These are phyloP conservation scores for Candida buenavistaensis DNA, from an alignment of 1,139 yeast species.

Conservation along the genomic window DNA sequence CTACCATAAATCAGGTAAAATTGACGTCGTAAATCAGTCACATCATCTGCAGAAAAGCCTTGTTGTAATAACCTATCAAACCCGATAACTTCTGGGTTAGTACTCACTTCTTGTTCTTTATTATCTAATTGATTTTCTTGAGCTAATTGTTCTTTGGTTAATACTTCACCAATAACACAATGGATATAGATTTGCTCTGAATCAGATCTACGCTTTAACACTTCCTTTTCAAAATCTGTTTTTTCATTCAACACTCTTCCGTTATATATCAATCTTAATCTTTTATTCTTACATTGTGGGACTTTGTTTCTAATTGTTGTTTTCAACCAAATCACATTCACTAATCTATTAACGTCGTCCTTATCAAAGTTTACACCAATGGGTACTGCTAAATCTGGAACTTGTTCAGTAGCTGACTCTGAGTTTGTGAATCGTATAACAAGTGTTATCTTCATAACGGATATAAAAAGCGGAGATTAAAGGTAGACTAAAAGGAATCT, in stretches of 20 bases:
- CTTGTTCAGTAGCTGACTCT: conserved; percentile 20
- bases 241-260: conserved; percentile 69
- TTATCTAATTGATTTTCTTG: conserved; percentile 65
- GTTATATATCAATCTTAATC: conserved; percentile 70
- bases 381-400: conserved; percentile 33
- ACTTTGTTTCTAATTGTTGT: conserved; percentile 28
- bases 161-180: conserved; percentile 75
- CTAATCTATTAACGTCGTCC: conserved; percentile 33
- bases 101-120: conserved; percentile 47
- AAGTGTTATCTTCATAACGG: conserved; percentile 20
- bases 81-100: conserved; percentile 75
- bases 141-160: conserved; percentile 57
- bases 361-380: conserved; percentile 28
- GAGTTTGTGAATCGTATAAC: conserved; percentile 36
- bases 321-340: conserved; percentile 29
- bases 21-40: conserved; percentile 69
- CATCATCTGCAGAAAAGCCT: conserved; percentile 80
- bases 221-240: conserved; percentile 55
- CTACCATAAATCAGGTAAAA: conserved; percentile 59
- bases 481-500: background rate
- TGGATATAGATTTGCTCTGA: conserved; percentile 56
- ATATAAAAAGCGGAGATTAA: conserved; percentile 1
- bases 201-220: conserved; percentile 32
- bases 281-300: conserved; percentile 33
- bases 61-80: conserved; percentile 81